Conservation (phyloP, 495 filamentous ascomycete genomes). For the Xylaria curta region DNA sequence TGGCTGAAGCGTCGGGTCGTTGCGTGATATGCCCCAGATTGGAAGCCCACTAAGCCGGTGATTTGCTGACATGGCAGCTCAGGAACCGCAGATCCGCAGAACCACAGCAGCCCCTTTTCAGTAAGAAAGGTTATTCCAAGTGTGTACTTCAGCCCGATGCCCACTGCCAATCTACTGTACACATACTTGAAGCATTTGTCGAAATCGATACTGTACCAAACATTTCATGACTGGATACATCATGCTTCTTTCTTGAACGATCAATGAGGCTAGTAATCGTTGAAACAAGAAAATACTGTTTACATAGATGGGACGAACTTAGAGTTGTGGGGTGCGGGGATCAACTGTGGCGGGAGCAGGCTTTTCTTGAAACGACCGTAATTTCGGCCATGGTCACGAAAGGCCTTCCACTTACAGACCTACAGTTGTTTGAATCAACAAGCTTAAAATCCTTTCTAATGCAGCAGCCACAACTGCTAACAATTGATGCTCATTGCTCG, state of each 20-base stretch:
- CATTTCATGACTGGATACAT: not conserved
- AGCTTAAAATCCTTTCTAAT: not conserved
- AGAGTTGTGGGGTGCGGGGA: not conserved
- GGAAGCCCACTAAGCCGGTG: constrained; percentile 12
- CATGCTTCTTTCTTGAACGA: not conserved
- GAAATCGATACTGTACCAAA: not conserved
- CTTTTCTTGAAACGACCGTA: constrained; percentile 28
- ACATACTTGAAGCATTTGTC: not conserved
- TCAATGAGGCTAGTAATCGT: not conserved
- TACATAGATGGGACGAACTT: constrained; percentile 3
- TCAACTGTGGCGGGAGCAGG: constrained; percentile 14
- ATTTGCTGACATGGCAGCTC: constrained; percentile 1
- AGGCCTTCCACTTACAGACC: constrained; percentile 1
- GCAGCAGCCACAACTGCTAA: constrained; percentile 3
- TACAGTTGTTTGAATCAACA: constrained; percentile 9
- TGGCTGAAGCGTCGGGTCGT: constrained; percentile 26
- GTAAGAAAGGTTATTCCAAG: constrained; percentile 10
- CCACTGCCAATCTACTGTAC: not conserved
- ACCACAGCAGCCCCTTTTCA: constrained; percentile 19
- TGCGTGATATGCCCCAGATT: constrained; percentile 21
- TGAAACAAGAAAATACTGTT: not conserved
- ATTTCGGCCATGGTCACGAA: constrained; percentile 24
- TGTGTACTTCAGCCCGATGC: not conserved
- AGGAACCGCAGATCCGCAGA: constrained; percentile 9
- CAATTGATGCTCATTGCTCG: not conserved